Evolutionary conservation across 2,329 filamentous ascomycete species (phyloP).

Genomic region (Zasmidium cellare): DNA sequence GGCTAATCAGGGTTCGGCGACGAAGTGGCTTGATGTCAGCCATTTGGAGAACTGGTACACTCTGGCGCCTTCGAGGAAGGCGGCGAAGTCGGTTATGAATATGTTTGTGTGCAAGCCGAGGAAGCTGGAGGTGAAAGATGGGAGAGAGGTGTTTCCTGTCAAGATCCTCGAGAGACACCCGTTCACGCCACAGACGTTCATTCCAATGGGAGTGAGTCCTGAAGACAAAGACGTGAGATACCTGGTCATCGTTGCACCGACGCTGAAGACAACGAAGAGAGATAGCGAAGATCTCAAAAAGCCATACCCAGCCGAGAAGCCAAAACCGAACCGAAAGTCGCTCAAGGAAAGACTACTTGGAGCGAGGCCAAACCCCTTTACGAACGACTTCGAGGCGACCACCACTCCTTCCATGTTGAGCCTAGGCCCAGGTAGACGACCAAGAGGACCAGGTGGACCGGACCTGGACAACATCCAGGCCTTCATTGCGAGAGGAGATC

Average conservation of each 20-base stretch:
- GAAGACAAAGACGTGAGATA: constrained; percentile 58
- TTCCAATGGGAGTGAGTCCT: constrained; percentile 65
- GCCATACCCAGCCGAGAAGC: constrained; percentile 44
- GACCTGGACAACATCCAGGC: constrained; percentile 70
- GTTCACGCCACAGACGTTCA: constrained; percentile 91
- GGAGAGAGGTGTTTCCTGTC: constrained; percentile 59
- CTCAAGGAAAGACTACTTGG: constrained; percentile 43
- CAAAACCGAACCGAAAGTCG: constrained; percentile 26
- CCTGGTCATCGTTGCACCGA: constrained; percentile 87
- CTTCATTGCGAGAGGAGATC: constrained; percentile 73
- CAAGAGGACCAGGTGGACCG: constrained; percentile 60
- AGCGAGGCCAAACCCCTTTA: constrained; percentile 47
- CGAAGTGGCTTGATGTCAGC: constrained; percentile 84
- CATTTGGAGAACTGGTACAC: constrained; percentile 69
- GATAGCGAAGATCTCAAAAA: background rate
- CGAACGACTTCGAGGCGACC: constrained; percentile 47
- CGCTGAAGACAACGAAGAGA: constrained; percentile 49
- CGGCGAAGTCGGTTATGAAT: constrained; percentile 69
- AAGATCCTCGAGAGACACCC: constrained; percentile 85
- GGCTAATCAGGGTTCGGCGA: constrained; percentile 82
- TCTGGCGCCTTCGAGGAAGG: constrained; percentile 60
- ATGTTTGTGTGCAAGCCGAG: constrained; percentile 85
- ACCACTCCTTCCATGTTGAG: constrained; percentile 23
- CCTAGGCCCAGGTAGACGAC: constrained; percentile 25
- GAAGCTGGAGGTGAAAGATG: constrained; percentile 42